phyloP scores from a whole-genome alignment of 208 protist genomes.

The Trichomonas vaginalis region DNA sequence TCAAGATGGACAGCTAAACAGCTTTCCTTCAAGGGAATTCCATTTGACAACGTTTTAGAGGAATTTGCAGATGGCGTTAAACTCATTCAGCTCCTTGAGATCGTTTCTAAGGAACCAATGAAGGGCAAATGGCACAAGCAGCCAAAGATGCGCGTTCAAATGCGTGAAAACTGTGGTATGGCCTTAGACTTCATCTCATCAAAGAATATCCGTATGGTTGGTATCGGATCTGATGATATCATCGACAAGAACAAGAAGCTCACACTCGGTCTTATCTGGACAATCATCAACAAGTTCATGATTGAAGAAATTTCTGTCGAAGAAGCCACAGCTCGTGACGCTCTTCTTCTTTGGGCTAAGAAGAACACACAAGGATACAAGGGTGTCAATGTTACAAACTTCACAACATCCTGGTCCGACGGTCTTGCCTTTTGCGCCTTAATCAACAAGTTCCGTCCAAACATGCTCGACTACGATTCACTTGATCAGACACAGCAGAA shows the following conservation, averaged over 20 bases:
- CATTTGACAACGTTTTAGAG: neutral
- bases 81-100: neutral
- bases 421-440: constrained; percentile 17
- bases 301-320: constrained; percentile 19
- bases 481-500: neutral
- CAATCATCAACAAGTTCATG: constrained; percentile 3
- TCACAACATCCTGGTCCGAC: neutral
- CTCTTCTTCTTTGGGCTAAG: neutral
- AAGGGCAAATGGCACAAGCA: neutral
- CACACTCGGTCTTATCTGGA: neutral
- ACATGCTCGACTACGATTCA: neutral
- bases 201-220: neutral
- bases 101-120: neutral
- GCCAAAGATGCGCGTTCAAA: neutral
- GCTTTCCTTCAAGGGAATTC: neutral
- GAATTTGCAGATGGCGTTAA: neutral
- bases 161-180: neutral
- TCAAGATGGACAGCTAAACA: neutral
- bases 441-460: neutral
- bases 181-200: neutral
- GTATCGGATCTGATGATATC: neutral
- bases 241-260: neutral
- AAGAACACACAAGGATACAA: constrained; percentile 18
- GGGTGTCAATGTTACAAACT: neutral
- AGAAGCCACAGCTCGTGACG: neutral